Evolutionary conservation across 2,329 filamentous ascomycete genomes (phyloP), one percentile per base, ranked within the genome.

Genomic region (Clarireedia monteithiana): DNA sequence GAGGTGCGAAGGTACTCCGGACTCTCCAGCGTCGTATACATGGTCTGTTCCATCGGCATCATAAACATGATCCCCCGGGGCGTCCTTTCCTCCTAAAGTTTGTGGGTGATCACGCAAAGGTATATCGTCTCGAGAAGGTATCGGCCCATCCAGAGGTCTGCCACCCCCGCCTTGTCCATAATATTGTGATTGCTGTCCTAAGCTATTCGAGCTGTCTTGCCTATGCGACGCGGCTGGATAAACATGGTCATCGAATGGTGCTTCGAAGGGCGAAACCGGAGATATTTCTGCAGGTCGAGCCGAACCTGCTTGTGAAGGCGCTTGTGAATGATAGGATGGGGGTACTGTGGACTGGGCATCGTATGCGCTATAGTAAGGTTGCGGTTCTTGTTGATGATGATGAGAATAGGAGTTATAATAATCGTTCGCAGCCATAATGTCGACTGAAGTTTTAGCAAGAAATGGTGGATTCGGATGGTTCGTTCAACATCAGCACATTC

Each of bases 171-270:
- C 68, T 54, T 71, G 61, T 50, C 79, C 78, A 63, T 82, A 77
- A 66, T 87, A 85, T 58, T 76, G 71, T 20, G 81, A 79, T 63
- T 86, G 81, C 60, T 78, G 77, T 53, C 79, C 73, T 49, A 73
- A 68, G 44, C 68, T 68, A 53, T 57, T 66, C 61, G 64, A 71
- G 62, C 67, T 71, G 27, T 67, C 45, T 53, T 63, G 60, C 49
- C 58, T 51, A 58, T 54, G 46, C 3, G 52, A 67, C 24, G 52
- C 50, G 50, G 78, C 73, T 55, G 83, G 81, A 66, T 88, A 86
- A 56, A 78, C 77, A 71, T 84, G 75, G 68, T 88, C 84, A 70
- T 86, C 83, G 68, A 87, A 87, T 55, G 84, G 81, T 48, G 79
- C 80, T 54, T 83, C 80, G 67, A 86, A 86, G 9, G 84, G 83